These are phyloP conservation scores for Penicillium sp. DNA, from an alignment of 2,329 filamentous ascomycete genomes.

Conservation along the genomic window DNA sequence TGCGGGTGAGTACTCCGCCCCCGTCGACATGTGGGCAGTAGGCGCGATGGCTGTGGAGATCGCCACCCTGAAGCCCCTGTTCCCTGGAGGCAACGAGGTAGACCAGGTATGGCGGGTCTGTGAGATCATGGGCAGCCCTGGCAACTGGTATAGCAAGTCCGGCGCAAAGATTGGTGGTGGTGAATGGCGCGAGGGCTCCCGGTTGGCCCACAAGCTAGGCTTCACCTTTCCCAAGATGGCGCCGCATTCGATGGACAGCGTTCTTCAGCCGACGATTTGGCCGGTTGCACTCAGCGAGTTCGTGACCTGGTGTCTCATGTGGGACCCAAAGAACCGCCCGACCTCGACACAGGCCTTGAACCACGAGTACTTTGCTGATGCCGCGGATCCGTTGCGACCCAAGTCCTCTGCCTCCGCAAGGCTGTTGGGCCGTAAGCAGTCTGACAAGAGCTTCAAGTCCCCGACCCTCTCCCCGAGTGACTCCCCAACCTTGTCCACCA, in stretches of 20 bases:
- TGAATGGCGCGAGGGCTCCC: conserved; percentile 93
- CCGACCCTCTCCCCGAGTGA: conserved; percentile 57
- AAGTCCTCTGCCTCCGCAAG: conserved; percentile 74
- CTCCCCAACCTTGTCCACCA: conserved; percentile 59
- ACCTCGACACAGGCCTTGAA: conserved; percentile 90
- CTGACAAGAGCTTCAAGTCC: conserved; percentile 64
- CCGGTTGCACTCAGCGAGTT: conserved; percentile 81
- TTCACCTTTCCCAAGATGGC: conserved; percentile 99
- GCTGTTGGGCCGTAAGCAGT: conserved; percentile 83
- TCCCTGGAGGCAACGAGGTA: conserved; percentile 96
- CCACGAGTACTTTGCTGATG: conserved; percentile 91
- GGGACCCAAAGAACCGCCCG: conserved; percentile 88
- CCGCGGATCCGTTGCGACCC: conserved; percentile 83
- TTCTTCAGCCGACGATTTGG: conserved; percentile 87
- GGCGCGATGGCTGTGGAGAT: conserved; percentile 98
- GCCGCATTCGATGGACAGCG: conserved; percentile 90
- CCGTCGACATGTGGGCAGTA: conserved; percentile 97
- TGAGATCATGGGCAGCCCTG: conserved; percentile 98
- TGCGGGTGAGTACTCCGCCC: conserved; percentile 93
- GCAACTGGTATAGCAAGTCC: conserved; percentile 94
- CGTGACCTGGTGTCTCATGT: conserved; percentile 98
- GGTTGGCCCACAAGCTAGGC: conserved; percentile 88
- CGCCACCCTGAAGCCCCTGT: conserved; percentile 90
- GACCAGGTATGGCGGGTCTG: conserved; percentile 98
- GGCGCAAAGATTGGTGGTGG: conserved; percentile 83